These are phyloP conservation scores for Fermentozyma sake DNA, from an alignment of 1,139 yeast species.

Conservation along the genomic window DNA sequence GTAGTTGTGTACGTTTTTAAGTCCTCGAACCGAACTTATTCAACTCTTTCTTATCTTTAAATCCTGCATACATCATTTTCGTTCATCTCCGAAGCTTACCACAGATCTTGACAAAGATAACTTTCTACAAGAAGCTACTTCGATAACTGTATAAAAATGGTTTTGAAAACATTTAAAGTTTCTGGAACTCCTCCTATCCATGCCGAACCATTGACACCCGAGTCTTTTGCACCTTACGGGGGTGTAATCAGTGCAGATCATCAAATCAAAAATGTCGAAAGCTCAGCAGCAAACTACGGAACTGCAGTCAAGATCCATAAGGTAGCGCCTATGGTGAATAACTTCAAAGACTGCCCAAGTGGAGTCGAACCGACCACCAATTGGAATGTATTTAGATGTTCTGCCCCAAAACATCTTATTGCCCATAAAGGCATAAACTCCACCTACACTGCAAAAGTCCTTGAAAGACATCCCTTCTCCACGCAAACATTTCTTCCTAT, in stretches of 20 bases:
- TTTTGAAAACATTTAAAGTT: slow-evolving; percentile 35
- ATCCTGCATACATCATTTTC: too few relatives aligned
- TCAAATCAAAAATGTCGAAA: slow-evolving; percentile 27
- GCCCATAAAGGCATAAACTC: slow-evolving; percentile 15
- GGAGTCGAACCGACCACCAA: slow-evolving; percentile 46
- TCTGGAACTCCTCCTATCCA: slow-evolving; percentile 17
- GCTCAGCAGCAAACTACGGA: slow-evolving; percentile 79
- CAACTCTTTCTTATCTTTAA: too few relatives aligned
- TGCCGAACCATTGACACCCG: slow-evolving; percentile 40
- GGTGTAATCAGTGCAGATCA: slow-evolving; percentile 46
- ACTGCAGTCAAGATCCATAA: slow-evolving; percentile 76
- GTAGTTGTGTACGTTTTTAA: too few relatives aligned
- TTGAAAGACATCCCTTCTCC: slow-evolving; percentile 88
- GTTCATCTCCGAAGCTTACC: too few relatives aligned
- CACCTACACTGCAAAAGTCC: slow-evolving; percentile 57
- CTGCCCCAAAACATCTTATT: slow-evolving; percentile 65
- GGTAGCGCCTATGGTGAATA: slow-evolving; percentile 64
- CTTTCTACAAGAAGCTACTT: not conserved
- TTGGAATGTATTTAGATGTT: slow-evolving; percentile 81
- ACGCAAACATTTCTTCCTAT: slow-evolving; percentile 89
- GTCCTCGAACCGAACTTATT: too few relatives aligned
- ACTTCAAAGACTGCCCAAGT: slow-evolving; percentile 44
- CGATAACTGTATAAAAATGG: too few relatives aligned
- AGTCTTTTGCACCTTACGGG: slow-evolving; percentile 38
- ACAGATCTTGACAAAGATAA: too few relatives aligned